Evolutionary conservation across 208 protist species (phyloP), one percentile per base, ranked within the genome.

Genomic region (Angomonas deanei): DNA sequence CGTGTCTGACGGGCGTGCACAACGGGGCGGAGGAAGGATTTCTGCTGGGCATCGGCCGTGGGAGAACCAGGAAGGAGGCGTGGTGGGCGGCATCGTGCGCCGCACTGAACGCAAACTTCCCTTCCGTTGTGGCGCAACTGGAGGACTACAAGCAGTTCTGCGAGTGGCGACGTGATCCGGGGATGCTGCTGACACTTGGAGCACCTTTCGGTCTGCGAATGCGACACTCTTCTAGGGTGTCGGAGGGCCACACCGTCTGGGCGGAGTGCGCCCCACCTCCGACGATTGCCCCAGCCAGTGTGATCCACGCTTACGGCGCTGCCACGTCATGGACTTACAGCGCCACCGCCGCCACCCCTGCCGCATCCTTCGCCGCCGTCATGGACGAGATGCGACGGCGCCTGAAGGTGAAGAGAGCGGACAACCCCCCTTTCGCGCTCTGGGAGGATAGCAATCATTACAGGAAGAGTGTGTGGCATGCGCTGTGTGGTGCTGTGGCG

Each of bases 391-490:
- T 8, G 36, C 36, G 11, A 42, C 8, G 11, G 36, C 8, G 8
- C 8, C 8, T n/a, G 15, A 42, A 42, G 36, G 36, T n/a, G 36
- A 42, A 42, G 8, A 15, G 36, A 42, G 36, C 8, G 36, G 36
- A 15, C 8, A 15, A 15, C 15, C 15, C 0, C 6, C 46, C 33
- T 33, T 88, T 82, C 68, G 13, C 52, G 10, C 23, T 23, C 0
- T 88, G 82, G 82, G 68, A 78, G 11, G 31, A 34, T 24, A 78
- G 69, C 1, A 66, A 61, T 1, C 72, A 85, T 65, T 85, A 83
- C 52, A 64, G 46, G 1, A 85, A 77, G 59, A 88, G 82, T 53
- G 27, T 76, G 0, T 82, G 75, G 82, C 82, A 88, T 58, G 76
- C 75, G 10, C 80, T 69, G 30, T 72, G 64, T n/a, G 80, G 70